Evolutionary conservation across 345 rosid genomes (phyloP), one percentile per base, ranked within the genome.

Genomic region (Lagerstroemia speciosa): DNA sequence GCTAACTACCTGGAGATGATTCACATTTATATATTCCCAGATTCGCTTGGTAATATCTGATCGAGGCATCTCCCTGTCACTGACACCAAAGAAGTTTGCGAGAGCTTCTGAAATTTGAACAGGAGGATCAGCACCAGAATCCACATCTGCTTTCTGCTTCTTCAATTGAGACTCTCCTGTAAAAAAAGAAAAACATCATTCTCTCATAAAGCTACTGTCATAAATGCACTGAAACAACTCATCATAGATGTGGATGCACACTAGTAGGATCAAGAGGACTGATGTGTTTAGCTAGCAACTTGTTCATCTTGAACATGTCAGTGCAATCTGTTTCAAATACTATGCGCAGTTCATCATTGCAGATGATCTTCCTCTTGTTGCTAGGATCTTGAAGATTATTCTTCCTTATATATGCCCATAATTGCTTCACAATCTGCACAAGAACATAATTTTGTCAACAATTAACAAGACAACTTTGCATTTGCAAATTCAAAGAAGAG

Each of bases 221-320:
- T 12, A 32, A 22, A 71, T 58, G 20, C n/a, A 22, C 27, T 20
- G 15, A 45, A 55, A 32, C 27, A 33, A 57, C 16, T 43, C 33
- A 58, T 15, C 62, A 15, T 11, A 45, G 53, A 14, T 37, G 50
- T 30, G 31, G 48, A 64, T 31, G 55, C 78, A 41, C 67, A 78
- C 81, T 74, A 9, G 74, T 67, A 24, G 78, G 81, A 38, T 74
- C 81, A 46, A 78, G 66, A 27, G 77, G 67, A 26, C 67, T 64
- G 62, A 78, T 78, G 69, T 78, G 81, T 53, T 78, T 78, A 37
- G 78, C 65, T 32, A 78, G 62, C 52, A 78, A 50, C 77, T 78
- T 78, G 66, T 78, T 78, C 81, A 78, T 78, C 75, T 74, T 78
- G 75, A 78, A 78, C 81, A 78, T 78, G 70, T 78, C 81, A 33